Base-by-base conservation (phyloP, 2,329 filamentous ascomycete genomes). In the Penicillium sp. region DNA sequence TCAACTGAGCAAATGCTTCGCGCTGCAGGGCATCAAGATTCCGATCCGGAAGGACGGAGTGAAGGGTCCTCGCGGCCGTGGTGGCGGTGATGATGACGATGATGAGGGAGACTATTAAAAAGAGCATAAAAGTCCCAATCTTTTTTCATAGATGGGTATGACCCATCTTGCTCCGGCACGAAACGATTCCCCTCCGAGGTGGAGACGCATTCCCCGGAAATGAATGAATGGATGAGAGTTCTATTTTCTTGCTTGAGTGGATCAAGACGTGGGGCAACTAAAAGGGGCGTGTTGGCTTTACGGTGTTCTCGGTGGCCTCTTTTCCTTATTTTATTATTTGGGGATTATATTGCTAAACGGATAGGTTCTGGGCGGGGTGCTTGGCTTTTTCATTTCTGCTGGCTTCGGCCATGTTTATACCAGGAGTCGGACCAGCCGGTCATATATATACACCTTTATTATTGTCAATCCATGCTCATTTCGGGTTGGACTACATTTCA, bases 1-100 rank as follows among this genome's bases (percentile, higher is more conserved):
- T 0, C 78, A 87, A 4, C 79, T 98, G 19, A 97, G 93, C 82
- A 96, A 96, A 75, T 91, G 87, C 60, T 98, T 99, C 77, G 93
- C 95, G 3, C 83, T 85, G 1, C 95, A 99, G 70, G 95, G 95
- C 25, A 96, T 96, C 77, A 97, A 97, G 77, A 97, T 98, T 25
- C 93, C 93, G 0, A 97, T 98, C 54, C 82, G 93, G 23, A 97
- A 97, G 75, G 93, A 97, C 69, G 88, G 89, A 70, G 80, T 68
- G 76, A 83, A 74, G 69, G 76, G 62, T 52, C 78, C 57, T 3
- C 68, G 70, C 5, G 71, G 72, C 42, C 71, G 72, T 11, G 70
- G 69, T 45, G 70, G 68, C 27, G 71, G 74, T 25, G 70, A 65
- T 4, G 71, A 73, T 13, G 71, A 74, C 23, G 71, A 69, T 21